Percentiles rank a stretch among this genome's conserved stretches.
Evolutionary conservation across 2,329 filamentous ascomycete species (phyloP).

Genomic region (Pseudogymnoascus sp.): DNA sequence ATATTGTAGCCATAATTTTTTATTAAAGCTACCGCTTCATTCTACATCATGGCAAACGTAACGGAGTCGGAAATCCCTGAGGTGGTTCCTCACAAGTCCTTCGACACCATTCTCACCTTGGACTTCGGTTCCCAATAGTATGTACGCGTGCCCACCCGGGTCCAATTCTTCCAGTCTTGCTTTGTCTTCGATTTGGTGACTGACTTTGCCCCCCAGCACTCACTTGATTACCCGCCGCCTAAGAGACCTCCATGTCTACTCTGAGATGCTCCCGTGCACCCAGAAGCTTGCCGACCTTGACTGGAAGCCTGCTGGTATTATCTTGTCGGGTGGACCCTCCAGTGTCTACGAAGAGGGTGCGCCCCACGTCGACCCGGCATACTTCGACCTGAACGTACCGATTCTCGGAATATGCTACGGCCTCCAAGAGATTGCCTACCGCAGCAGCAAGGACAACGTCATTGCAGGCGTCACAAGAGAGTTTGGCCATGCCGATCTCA

Average conservation of each 20-base stretch:
- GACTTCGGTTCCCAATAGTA: constrained; percentile 48
- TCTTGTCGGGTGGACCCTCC: constrained; percentile 61
- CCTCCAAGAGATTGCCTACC: constrained; percentile 65
- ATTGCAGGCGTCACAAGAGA: constrained; percentile 57
- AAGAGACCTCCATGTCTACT: constrained; percentile 71
- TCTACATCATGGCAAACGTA: constrained; percentile 1
- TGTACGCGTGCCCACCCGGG: constrained; percentile 7
- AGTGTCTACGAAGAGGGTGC: constrained; percentile 75
- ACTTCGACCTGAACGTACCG: constrained; percentile 66
- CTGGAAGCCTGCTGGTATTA: constrained; percentile 77
- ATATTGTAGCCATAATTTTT: constrained; percentile 42
- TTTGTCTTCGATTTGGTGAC: neutral
- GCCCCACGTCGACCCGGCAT: constrained; percentile 71
- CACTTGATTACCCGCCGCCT: constrained; percentile 70
- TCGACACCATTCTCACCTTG: constrained; percentile 58
- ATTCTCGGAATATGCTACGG: constrained; percentile 40
- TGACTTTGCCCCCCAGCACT: constrained; percentile 51
- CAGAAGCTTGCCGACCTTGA: constrained; percentile 68
- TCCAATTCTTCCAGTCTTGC: constrained; percentile 5
- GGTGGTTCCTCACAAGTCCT: constrained; percentile 31
- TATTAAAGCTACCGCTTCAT: neutral
- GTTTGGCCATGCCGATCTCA: constrained; percentile 63
- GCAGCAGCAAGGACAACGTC: constrained; percentile 56
- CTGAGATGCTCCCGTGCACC: constrained; percentile 82
- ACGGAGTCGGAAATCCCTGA: constrained; percentile 10